Percentiles rank a stretch among this genome's conserved stretches.
phyloP scores from a whole-genome alignment of 208 protist species.

The Kentomonas sorsogonicus region DNA sequence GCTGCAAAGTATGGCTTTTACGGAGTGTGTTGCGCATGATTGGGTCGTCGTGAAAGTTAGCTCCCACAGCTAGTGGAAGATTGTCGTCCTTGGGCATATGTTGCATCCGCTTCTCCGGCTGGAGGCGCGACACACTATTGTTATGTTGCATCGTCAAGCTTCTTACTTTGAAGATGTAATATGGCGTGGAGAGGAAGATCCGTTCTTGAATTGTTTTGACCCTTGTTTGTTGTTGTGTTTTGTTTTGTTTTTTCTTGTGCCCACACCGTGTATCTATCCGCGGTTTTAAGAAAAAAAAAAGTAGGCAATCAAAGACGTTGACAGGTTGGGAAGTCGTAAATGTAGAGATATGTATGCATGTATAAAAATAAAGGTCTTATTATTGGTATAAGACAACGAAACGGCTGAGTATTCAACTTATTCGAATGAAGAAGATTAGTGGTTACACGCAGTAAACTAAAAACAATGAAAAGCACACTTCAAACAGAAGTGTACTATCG shows the following conservation, averaged over 20 bases:
- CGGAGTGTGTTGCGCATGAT: conserved; percentile 68
- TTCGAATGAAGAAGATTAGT: too few relatives aligned
- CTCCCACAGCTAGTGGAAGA: conserved; percentile 71
- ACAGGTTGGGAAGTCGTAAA: not conserved
- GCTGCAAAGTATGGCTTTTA: conserved; percentile 77
- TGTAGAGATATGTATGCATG: conserved; percentile 3
- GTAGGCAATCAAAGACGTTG: not conserved
- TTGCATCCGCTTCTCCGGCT: conserved; percentile 50
- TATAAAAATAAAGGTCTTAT: conserved; percentile 11
- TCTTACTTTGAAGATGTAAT: too few relatives aligned
- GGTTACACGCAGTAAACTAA: too few relatives aligned
- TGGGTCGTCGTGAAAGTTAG: conserved; percentile 90
- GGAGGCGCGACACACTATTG: conserved; percentile 65
- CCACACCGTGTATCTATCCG: too few relatives aligned
- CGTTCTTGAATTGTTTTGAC: conserved; percentile 9
- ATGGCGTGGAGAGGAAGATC: not conserved
- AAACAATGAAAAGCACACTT: too few relatives aligned
- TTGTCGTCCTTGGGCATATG: conserved; percentile 65
- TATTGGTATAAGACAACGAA: too few relatives aligned
- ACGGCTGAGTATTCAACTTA: too few relatives aligned
- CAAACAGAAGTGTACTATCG: too few relatives aligned
- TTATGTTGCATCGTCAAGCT: not conserved
- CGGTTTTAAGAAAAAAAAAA: conserved; percentile 4
- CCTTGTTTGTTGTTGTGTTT: conserved; percentile 6
- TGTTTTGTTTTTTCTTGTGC: conserved; percentile 9